Evolutionary conservation across 208 protist species (phyloP).

Genomic region (Trypanosoma avium): DNA sequence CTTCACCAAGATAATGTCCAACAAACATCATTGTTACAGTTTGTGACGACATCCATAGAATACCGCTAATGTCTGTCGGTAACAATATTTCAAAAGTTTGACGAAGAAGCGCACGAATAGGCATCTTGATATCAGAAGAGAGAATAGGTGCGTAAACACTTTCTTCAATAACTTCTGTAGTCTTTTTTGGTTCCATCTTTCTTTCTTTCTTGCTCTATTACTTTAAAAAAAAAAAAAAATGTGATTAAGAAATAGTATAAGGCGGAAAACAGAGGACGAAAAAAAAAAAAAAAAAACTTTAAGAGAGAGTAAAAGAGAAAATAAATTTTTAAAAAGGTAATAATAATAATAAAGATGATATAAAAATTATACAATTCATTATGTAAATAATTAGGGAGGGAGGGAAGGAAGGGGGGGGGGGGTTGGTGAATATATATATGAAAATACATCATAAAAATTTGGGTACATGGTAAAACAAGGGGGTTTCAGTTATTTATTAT

Average conservation of each 20-base stretch:
- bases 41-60: constrained; percentile 70
- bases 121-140: not conserved
- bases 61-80: constrained; percentile 53
- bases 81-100: constrained; percentile 60
- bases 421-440: too few relatives aligned
- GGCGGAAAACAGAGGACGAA: not conserved
- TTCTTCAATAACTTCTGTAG: not conserved
- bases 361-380: too few relatives aligned
- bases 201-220: not conserved
- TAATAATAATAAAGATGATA: too few relatives aligned
- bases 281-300: not conserved
- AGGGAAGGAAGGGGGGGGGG: too few relatives aligned
- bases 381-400: too few relatives aligned
- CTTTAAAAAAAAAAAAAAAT: not conserved
- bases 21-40: constrained; percentile 63
- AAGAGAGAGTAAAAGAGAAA: too few relatives aligned
- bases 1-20: constrained; percentile 32
- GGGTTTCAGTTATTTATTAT: not conserved
- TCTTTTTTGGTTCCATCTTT: not conserved
- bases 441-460: too few relatives aligned
- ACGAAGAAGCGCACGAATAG: constrained; percentile 5
- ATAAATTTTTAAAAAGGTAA: too few relatives aligned
- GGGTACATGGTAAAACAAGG: too few relatives aligned
- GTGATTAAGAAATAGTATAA: too few relatives aligned
- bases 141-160: not conserved